Evolutionary conservation across 1,139 yeast genomes (phyloP).

Genomic region (Candida mesenterica): DNA sequence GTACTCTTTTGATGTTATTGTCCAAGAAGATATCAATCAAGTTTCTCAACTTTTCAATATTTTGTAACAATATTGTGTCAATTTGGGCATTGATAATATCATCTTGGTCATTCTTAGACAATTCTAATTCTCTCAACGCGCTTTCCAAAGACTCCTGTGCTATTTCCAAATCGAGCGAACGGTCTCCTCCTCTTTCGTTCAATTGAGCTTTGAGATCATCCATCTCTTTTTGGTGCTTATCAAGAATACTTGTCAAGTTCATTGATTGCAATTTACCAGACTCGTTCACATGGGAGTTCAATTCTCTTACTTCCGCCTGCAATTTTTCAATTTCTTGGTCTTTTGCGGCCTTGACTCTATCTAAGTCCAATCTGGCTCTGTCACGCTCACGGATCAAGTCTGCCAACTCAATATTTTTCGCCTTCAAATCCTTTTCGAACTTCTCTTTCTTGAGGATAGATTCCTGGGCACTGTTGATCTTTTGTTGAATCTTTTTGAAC

Average conservation of each 20-base stretch:
- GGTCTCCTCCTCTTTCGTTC: conserved; percentile 15
- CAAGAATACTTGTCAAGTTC: conserved; percentile 59
- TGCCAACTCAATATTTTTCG: conserved; percentile 85
- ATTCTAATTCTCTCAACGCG: conserved; percentile 61
- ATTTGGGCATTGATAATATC: conserved; percentile 58
- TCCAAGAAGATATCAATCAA: conserved; percentile 73
- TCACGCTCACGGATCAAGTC: conserved; percentile 89
- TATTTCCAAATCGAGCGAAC: conserved; percentile 60
- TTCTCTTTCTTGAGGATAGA: conserved; percentile 82
- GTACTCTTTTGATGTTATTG: conserved; percentile 70
- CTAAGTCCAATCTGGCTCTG: conserved; percentile 81
- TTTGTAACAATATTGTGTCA: conserved; percentile 51
- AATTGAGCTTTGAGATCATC: conserved; percentile 39
- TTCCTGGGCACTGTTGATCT: conserved; percentile 91
- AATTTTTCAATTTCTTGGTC: conserved; percentile 67
- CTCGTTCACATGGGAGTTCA: conserved; percentile 59
- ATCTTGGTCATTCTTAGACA: conserved; percentile 54
- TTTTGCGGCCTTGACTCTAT: conserved; percentile 64
- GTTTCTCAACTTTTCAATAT: conserved; percentile 49
- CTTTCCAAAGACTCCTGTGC: conserved; percentile 78
- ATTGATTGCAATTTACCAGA: conserved; percentile 67
- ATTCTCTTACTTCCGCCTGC: conserved; percentile 63
- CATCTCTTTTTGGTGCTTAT: conserved; percentile 61
- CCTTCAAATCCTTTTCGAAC: conserved; percentile 77
- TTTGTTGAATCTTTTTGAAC: conserved; percentile 82